Base-by-base conservation (phyloP, 23 red algal species). In the Gracilariopsis chorda region DNA sequence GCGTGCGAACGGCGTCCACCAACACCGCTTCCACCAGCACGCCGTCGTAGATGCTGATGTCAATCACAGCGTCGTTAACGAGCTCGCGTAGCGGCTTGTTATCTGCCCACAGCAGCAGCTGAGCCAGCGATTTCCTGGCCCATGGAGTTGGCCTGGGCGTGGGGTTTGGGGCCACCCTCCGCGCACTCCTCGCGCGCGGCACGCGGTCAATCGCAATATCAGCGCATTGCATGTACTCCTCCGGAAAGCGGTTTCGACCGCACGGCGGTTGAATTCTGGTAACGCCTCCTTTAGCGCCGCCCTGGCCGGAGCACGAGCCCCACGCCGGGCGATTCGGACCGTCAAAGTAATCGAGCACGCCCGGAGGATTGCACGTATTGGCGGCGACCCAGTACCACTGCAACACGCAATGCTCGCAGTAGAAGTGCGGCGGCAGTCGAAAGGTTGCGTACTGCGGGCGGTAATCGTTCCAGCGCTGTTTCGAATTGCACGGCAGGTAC, bases 301-400 rank as follows among this genome's bases (percentile, higher is more conserved):
- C 83, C 44, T 88, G 83, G 12, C 83, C 83, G 7, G 34, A 20
- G 43, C 88, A 92, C 28, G 29, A 67, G 4, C 75, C 88, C 73
- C 75, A 82, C 21, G 43, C 8, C 0, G 88, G 88, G 0, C 75
- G 55, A 30, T 69, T 34, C 1, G 41, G 76, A 10, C 88, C 88
- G 16, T 55, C 77, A 37, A 92, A 92, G 47, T 82, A 92, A 21
- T 92, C 88, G 12, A 73, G 11, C 2, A 92, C 60, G 33, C 88
- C 88, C 19, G 88, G 72, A 24, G 88, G 88, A 45, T 92, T 92
- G 63, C 88, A 92, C 13, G 34, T 52, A 37, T 82, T 92, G 0
- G 52, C 73, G 0, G 88, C 25, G 4, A 69, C 73, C 88, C 88
- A 92, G 23, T 82, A 92, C 70, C 51, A 82, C 53, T 92, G 88